These are phyloP conservation scores for Pythium monospermum DNA, from an alignment of 352 stramenopile species.

Conservation along the genomic window DNA sequence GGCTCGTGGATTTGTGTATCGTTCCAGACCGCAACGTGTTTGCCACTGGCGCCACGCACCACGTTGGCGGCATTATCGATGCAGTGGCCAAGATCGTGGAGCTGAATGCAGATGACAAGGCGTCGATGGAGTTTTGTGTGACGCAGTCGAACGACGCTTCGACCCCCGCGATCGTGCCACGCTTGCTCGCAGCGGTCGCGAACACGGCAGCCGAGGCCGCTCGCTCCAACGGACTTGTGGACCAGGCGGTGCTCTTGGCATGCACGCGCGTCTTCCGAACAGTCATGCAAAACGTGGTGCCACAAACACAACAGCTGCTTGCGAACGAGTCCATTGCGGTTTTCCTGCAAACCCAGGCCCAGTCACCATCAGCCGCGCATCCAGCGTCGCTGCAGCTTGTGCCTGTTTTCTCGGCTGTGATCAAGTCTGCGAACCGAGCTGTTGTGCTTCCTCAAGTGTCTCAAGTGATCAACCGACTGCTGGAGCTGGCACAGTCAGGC, in stretches of 20 bases:
- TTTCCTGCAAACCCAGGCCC: constrained; percentile 48
- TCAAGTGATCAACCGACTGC: constrained; percentile 64
- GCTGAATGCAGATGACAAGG: constrained; percentile 60
- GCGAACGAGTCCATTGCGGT: constrained; percentile 48
- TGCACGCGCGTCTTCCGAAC: constrained; percentile 64
- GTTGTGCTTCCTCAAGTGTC: constrained; percentile 56
- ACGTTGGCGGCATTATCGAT: constrained; percentile 50
- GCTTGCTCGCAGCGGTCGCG: constrained; percentile 51
- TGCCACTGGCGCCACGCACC: constrained; percentile 14
- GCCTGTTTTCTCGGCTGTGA: constrained; percentile 67
- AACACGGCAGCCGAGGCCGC: constrained; percentile 47
- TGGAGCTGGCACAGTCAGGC: constrained; percentile 64
- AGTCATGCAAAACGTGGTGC: constrained; percentile 72
- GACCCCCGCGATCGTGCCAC: constrained; percentile 55
- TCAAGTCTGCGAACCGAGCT: constrained; percentile 66
- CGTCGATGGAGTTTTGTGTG: constrained; percentile 82
- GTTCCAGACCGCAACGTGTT: constrained; percentile 27
- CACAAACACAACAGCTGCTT: constrained; percentile 56
- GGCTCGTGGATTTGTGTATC: constrained; percentile 55
- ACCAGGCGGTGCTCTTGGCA: constrained; percentile 36
- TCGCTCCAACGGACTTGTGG: constrained; percentile 24
- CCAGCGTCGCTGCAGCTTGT: constrained; percentile 59
- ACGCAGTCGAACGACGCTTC: constrained; percentile 12
- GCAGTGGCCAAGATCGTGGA: constrained; percentile 80
- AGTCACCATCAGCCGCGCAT: constrained; percentile 21